phyloP scores from a whole-genome alignment of 2,329 filamentous ascomycete genomes.

The Fusarium camptoceras region DNA sequence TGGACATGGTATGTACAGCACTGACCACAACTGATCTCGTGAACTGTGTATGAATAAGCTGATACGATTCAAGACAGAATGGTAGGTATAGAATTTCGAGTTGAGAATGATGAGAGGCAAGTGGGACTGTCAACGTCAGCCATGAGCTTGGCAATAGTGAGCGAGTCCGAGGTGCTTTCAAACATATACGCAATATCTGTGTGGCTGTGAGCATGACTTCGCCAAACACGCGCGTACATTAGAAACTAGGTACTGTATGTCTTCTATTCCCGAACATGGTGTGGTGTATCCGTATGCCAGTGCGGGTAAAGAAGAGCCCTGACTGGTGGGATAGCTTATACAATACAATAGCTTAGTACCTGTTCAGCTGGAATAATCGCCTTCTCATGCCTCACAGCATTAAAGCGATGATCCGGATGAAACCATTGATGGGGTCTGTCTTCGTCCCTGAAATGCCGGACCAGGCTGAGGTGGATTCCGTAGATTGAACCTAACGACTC shows the following conservation, averaged over 20 bases:
- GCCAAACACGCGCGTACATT: slow-evolving; percentile 36
- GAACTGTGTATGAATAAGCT: slow-evolving; percentile 4
- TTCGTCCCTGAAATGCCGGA: slow-evolving; percentile 39
- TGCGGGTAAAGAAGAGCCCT: slow-evolving; percentile 29
- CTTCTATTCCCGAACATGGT: slow-evolving; percentile 16
- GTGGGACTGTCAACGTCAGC: slow-evolving; percentile 44
- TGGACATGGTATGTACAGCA: slow-evolving; percentile 15
- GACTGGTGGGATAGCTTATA: slow-evolving; percentile 16
- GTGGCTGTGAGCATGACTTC: slow-evolving; percentile 43
- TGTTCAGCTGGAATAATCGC: slow-evolving; percentile 3
- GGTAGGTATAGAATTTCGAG: neutral
- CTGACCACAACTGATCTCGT: slow-evolving; percentile 19
- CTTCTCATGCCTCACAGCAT: neutral
- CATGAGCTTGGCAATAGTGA: slow-evolving; percentile 40
- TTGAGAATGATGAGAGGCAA: slow-evolving; percentile 16
- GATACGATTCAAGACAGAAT: slow-evolving; percentile 1
- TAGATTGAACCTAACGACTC: neutral
- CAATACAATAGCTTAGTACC: neutral
- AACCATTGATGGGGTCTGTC: slow-evolving; percentile 15
- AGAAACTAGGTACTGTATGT: neutral
- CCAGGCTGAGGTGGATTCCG: slow-evolving; percentile 13
- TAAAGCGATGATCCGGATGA: slow-evolving; percentile 17
- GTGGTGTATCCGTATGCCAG: slow-evolving; percentile 32
- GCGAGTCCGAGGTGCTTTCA: slow-evolving; percentile 16
- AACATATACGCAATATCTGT: slow-evolving; percentile 26